Conservation (phyloP, 2,329 filamentous ascomycete genomes). For the Colletotrichum magnum region DNA sequence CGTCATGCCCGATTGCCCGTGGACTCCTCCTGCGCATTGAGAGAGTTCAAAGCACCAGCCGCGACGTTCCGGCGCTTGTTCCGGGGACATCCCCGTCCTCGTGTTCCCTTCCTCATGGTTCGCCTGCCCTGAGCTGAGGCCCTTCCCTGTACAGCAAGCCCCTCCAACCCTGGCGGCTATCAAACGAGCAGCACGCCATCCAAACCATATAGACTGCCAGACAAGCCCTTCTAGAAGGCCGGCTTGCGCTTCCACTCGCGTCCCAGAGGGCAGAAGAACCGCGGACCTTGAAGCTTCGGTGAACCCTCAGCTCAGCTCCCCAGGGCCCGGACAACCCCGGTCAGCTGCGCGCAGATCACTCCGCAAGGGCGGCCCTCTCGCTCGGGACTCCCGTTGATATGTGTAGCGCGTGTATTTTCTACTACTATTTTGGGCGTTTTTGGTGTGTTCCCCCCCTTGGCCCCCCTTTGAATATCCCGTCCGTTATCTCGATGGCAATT, state of each 20-base stretch:
- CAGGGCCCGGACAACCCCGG: conserved; percentile 19
- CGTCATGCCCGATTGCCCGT: background rate
- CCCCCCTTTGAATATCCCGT: too few relatives aligned
- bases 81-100: conserved; percentile 21
- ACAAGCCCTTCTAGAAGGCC: conserved; percentile 32
- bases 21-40: background rate
- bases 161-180: conserved; percentile 17
- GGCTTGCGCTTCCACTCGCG: conserved; percentile 14
- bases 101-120: background rate
- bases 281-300: background rate
- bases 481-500: too few relatives aligned
- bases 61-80: conserved; percentile 1
- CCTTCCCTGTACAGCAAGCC: background rate
- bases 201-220: background rate
- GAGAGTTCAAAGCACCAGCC: too few relatives aligned
- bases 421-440: background rate
- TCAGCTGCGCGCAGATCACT: conserved; percentile 36
- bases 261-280: background rate
- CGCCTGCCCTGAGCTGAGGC: background rate
- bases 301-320: conserved; percentile 27
- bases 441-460: too few relatives aligned
- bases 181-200: conserved; percentile 27
- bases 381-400: conserved; percentile 30
- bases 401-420: background rate
- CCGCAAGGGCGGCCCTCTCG: conserved; percentile 32